A percentile compares a stretch with the other conserved stretches of the same genome.
These are phyloP conservation scores for Blastocladiella emersonii DNA, from an alignment of 371 early-diverging fungal genomes.

Conservation along the genomic window DNA sequence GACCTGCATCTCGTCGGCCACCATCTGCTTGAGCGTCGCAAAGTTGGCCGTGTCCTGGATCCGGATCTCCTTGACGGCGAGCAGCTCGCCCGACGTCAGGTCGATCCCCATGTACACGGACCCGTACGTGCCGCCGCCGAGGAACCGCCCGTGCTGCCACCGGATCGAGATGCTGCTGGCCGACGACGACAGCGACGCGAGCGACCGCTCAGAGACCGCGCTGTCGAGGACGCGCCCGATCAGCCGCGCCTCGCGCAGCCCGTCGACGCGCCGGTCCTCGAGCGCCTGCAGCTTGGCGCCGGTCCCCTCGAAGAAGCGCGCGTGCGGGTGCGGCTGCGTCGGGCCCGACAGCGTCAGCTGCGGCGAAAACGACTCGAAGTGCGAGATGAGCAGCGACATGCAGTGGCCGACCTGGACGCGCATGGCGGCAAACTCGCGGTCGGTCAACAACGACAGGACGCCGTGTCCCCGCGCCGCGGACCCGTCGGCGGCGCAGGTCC, in stretches of 20 bases:
- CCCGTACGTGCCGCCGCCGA: slow-evolving; percentile 81
- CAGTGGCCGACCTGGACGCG: slow-evolving; percentile 59
- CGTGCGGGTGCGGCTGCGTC: not conserved
- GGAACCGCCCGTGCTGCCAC: slow-evolving; percentile 72
- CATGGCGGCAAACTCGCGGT: slow-evolving; percentile 52
- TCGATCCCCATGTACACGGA: slow-evolving; percentile 72
- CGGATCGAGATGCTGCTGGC: slow-evolving; percentile 58
- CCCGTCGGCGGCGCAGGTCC: slow-evolving; percentile 9
- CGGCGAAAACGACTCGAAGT: slow-evolving; percentile 61
- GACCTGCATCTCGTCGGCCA: slow-evolving; percentile 80
- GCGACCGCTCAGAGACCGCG: slow-evolving; percentile 39
- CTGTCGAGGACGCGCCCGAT: slow-evolving; percentile 23
- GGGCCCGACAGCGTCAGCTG: slow-evolving; percentile 22
- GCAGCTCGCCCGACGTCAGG: slow-evolving; percentile 67
- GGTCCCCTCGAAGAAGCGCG: not conserved
- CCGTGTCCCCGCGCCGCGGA: slow-evolving; percentile 57
- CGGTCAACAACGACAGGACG: slow-evolving; percentile 48
- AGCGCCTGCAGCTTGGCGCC: slow-evolving; percentile 7
- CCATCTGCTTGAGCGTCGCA: slow-evolving; percentile 50
- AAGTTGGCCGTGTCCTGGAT: slow-evolving; percentile 61
- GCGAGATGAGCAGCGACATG: slow-evolving; percentile 62
- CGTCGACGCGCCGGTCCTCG: slow-evolving; percentile 9
- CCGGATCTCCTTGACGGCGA: slow-evolving; percentile 88
- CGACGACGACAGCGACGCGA: slow-evolving; percentile 59
- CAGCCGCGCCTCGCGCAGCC: slow-evolving; percentile 6